Evolutionary conservation across 441 rosid species (phyloP).

Genomic region (Gossypium schwendimanii): DNA sequence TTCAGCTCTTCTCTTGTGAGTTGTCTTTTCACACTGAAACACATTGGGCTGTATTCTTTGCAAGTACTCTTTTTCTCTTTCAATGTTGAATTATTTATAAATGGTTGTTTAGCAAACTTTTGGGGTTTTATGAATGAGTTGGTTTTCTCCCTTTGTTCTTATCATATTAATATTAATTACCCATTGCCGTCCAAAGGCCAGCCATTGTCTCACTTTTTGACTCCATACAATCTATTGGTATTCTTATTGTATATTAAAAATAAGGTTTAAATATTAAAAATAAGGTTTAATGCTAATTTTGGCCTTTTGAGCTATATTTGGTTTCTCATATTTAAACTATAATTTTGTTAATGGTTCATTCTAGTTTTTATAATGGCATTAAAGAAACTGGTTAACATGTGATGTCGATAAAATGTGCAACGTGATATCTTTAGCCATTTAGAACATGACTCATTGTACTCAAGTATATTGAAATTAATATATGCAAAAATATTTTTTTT

Average conservation of each 20-base stretch:
- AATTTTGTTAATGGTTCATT: neutral
- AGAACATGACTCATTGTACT: neutral
- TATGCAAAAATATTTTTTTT: neutral
- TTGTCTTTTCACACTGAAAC: conserved; percentile 21
- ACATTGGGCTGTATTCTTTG: conserved; percentile 10
- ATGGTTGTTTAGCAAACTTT: neutral
- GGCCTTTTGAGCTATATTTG: neutral
- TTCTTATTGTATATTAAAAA: neutral
- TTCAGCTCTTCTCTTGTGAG: conserved; percentile 24
- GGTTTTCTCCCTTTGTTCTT: neutral
- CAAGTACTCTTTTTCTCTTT: neutral
- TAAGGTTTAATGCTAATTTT: neutral
- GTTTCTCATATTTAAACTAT: neutral
- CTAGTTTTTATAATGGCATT: neutral
- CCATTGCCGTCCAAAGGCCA: conserved; percentile 12
- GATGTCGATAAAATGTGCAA: neutral
- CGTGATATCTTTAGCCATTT: neutral
- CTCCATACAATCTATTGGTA: neutral
- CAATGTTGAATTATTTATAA: neutral
- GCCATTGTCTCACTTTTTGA: neutral
- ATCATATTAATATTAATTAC: neutral
- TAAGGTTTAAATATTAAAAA: neutral
- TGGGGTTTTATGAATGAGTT: neutral
- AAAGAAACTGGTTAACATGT: neutral
- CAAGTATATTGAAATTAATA: neutral